A percentile compares a stretch with the other conserved stretches of the same genome.
These are phyloP conservation scores for Melastoma candidum DNA, from an alignment of 441 rosid species.

Conservation along the genomic window DNA sequence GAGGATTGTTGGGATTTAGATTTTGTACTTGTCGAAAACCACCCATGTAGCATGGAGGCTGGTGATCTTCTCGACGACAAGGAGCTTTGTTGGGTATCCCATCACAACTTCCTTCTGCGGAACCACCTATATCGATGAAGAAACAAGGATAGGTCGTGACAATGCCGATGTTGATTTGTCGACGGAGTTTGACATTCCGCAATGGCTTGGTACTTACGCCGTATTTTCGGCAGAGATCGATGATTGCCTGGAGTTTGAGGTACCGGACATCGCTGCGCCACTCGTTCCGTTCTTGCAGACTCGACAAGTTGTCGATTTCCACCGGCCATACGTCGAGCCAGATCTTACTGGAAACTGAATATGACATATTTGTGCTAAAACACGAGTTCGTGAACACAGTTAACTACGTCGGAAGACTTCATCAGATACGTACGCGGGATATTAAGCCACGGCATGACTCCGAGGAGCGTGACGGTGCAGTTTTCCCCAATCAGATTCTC, in stretches of 20 bases:
- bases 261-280: slow-evolving; percentile 23
- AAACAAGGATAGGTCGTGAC: not conserved
- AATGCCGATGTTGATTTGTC: too few relatives aligned
- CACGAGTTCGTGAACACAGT: not conserved
- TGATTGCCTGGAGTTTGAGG: slow-evolving; percentile 30
- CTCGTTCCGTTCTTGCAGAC: slow-evolving; percentile 19
- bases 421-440: slow-evolving; percentile 28
- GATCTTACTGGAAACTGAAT: slow-evolving; percentile 31
- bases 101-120: slow-evolving; percentile 37
- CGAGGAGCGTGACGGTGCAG: slow-evolving; percentile 31
- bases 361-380: not conserved
- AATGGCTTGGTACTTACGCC: slow-evolving; percentile 20
- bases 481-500: slow-evolving; percentile 25
- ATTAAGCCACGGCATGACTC: slow-evolving; percentile 49
- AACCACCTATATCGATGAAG: slow-evolving; percentile 20
- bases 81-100: slow-evolving; percentile 32
- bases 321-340: slow-evolving; percentile 33
- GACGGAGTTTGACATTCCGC: too few relatives aligned
- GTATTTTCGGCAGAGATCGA: slow-evolving; percentile 30
- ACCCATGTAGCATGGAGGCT: slow-evolving; percentile 44
- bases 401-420: not conserved
- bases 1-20: not conserved
- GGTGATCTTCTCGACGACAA: slow-evolving; percentile 25
- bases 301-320: slow-evolving; percentile 25
- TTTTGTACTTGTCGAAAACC: slow-evolving; percentile 26